Percentiles rank a stretch among this genome's conserved stretches.
Evolutionary conservation across 306 rosid species (phyloP).

Genomic region (Dicorynia guianensis): DNA sequence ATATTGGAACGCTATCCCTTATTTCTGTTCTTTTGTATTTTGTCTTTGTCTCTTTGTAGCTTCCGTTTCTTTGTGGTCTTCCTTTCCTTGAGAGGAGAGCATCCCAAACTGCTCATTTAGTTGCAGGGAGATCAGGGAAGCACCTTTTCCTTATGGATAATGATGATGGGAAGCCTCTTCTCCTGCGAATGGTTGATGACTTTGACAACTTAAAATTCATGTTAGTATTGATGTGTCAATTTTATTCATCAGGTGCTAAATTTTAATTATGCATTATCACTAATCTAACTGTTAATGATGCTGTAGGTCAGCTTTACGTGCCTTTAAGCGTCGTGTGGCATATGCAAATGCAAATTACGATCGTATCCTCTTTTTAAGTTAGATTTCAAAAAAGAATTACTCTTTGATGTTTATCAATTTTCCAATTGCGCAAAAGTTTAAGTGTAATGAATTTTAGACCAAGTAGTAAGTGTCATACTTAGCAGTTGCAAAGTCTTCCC

Average conservation of each 20-base stretch:
- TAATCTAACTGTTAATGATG: constrained; percentile 37
- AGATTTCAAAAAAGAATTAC: neutral
- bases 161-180: constrained; percentile 78
- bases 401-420: constrained; percentile 1
- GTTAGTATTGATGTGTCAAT: constrained; percentile 57
- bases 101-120: constrained; percentile 87
- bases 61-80: constrained; percentile 91
- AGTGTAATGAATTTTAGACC: constrained; percentile 26
- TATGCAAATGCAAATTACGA: constrained; percentile 95
- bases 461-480: constrained; percentile 12
- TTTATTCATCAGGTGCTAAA: constrained; percentile 34
- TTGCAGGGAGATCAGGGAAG: constrained; percentile 94
- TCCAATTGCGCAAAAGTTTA: neutral
- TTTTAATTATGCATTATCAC: constrained; percentile 23
- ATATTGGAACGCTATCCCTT: constrained; percentile 23
- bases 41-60: constrained; percentile 52
- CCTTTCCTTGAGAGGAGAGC: constrained; percentile 95
- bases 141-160: constrained; percentile 88
- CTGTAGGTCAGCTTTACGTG: constrained; percentile 83
- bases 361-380: constrained; percentile 70
- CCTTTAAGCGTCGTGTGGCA: constrained; percentile 91
- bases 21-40: constrained; percentile 16
- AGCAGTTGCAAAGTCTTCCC: constrained; percentile 6
- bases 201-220: constrained; percentile 81
- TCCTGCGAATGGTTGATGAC: constrained; percentile 84